Evolutionary conservation across 306 rosid genomes (phyloP).

Genomic region (Cucurbita maxima): DNA sequence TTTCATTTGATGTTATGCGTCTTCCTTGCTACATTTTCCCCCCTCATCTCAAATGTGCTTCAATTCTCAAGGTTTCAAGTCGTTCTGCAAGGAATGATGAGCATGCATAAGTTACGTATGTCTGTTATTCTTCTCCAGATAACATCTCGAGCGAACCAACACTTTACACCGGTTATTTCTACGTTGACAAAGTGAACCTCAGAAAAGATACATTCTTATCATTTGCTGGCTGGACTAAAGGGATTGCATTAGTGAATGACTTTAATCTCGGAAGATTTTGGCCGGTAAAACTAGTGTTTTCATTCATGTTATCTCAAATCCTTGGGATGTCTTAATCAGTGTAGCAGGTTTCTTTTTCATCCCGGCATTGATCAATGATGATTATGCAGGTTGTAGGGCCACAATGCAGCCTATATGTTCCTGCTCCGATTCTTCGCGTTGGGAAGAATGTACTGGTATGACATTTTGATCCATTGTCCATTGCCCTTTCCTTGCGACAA

Average conservation of each 20-base stretch:
- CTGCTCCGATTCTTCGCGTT: constrained; percentile 63
- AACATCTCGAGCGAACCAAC: constrained; percentile 49
- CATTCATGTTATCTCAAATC: not conserved
- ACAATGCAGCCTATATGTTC: constrained; percentile 82
- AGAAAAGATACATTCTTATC: constrained; percentile 68
- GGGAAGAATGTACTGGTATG: constrained; percentile 69
- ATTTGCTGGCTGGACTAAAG: constrained; percentile 69
- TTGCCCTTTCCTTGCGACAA: not conserved
- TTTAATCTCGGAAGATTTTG: constrained; percentile 86
- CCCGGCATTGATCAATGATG: not conserved
- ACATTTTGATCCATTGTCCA: not conserved
- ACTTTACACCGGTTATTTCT: constrained; percentile 55
- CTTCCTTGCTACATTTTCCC: not conserved
- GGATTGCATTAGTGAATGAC: constrained; percentile 59
- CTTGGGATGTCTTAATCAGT: not conserved
- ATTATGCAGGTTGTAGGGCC: constrained; percentile 59
- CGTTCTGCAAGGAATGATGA: not conserved
- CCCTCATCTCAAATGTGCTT: not conserved
- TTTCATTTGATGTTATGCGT: not conserved
- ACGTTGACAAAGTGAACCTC: constrained; percentile 30
- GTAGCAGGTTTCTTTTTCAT: not conserved
- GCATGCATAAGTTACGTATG: not conserved
- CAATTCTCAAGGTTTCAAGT: not conserved
- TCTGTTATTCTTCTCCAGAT: constrained; percentile 25
- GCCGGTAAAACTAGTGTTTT: constrained; percentile 47